phyloP scores from a whole-genome alignment of 2,329 filamentous ascomycete species.

The Neofusicoccum kwambonambiense region DNA sequence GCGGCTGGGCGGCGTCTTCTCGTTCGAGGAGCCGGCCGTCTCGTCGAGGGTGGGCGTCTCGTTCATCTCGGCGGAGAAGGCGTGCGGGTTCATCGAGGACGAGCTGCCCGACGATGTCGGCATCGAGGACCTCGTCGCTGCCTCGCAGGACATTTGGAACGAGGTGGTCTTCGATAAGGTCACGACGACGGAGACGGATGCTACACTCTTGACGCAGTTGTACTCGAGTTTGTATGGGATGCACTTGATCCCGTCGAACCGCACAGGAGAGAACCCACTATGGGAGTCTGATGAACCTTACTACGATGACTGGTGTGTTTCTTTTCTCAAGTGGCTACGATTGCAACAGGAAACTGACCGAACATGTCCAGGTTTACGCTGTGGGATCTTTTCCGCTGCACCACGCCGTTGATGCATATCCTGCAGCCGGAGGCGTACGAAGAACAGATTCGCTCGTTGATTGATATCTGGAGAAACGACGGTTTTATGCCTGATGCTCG shows the following conservation, averaged over 20 bases:
- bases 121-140: slow-evolving; percentile 46
- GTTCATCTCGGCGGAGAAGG: slow-evolving; percentile 62
- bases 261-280: slow-evolving; percentile 67
- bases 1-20: slow-evolving; percentile 51
- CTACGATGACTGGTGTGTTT: slow-evolving; percentile 56
- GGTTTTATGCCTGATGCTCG: slow-evolving; percentile 66
- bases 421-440: slow-evolving; percentile 62
- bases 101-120: slow-evolving; percentile 54
- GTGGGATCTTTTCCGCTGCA: slow-evolving; percentile 65
- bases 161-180: slow-evolving; percentile 62
- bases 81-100: slow-evolving; percentile 57
- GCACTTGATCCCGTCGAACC: slow-evolving; percentile 67
- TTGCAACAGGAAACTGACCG: slow-evolving; percentile 32
- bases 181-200: slow-evolving; percentile 58
- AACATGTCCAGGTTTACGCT: slow-evolving; percentile 54
- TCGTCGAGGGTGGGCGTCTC: slow-evolving; percentile 65
- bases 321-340: background rate
- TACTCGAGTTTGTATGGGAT: slow-evolving; percentile 71
- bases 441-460: slow-evolving; percentile 64
- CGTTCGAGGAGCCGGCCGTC: slow-evolving; percentile 49
- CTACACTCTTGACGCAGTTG: slow-evolving; percentile 57
- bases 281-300: slow-evolving; percentile 67
- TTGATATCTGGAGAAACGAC: slow-evolving; percentile 66
- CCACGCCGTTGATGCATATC: slow-evolving; percentile 64
- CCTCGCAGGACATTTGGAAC: slow-evolving; percentile 59